These are phyloP conservation scores for Ophiocordyceps australis DNA, from an alignment of 2,329 filamentous ascomycete species.

Conservation along the genomic window DNA sequence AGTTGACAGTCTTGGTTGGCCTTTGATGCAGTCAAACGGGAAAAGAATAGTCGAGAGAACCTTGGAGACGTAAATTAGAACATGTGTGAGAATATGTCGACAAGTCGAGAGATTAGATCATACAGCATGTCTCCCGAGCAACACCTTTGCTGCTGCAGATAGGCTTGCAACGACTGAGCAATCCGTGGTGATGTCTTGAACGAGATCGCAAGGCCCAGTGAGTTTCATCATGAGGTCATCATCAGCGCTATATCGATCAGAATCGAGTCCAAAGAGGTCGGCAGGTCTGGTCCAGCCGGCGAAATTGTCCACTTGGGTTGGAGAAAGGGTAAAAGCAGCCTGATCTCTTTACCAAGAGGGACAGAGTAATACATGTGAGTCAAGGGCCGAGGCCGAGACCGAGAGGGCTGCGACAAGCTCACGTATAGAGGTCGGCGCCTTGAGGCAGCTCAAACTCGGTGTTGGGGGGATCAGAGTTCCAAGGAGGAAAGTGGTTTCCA, in stretches of 20 bases:
- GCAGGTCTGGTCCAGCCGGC: slow-evolving; percentile 64
- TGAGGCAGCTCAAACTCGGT: slow-evolving; percentile 40
- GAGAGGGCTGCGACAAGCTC: slow-evolving; percentile 16
- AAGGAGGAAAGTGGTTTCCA: slow-evolving; percentile 69
- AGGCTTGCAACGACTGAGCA: slow-evolving; percentile 95
- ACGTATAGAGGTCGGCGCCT: slow-evolving; percentile 43
- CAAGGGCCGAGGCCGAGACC: no score
- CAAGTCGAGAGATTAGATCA: slow-evolving; percentile 6
- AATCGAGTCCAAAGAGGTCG: slow-evolving; percentile 32
- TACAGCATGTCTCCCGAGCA: slow-evolving; percentile 52
- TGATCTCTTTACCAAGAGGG: no score
- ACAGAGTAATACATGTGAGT: no score
- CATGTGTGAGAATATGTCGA: neutral
- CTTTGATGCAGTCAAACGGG: slow-evolving; percentile 46
- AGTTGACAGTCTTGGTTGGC: slow-evolving; percentile 43
- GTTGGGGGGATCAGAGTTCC: slow-evolving; percentile 44
- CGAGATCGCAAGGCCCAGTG: slow-evolving; percentile 52
- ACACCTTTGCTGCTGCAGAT: slow-evolving; percentile 57
- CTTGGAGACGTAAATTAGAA: no score
- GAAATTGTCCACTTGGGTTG: slow-evolving; percentile 58
- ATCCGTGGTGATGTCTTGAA: slow-evolving; percentile 90
- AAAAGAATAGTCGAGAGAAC: slow-evolving; percentile 56
- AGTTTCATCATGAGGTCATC: slow-evolving; percentile 35
- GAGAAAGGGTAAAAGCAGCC: slow-evolving; percentile 52
- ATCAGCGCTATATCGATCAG: slow-evolving; percentile 9